These are phyloP conservation scores for Amanita subjunquillea DNA, from an alignment of 768 basidiomycete species.

Conservation along the genomic window DNA sequence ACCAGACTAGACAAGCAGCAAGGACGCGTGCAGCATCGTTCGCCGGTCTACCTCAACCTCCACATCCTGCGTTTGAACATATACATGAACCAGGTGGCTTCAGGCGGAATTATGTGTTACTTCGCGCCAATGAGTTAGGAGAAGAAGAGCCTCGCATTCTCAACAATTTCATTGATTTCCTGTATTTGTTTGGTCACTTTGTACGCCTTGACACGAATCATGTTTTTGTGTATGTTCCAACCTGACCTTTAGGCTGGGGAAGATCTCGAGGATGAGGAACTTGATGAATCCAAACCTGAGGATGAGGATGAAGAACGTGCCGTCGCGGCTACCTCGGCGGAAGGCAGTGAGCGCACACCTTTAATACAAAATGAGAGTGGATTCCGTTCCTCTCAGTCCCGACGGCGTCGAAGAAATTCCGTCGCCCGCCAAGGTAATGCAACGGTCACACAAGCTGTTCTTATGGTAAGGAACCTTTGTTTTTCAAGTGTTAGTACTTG, in stretches of 20 bases:
- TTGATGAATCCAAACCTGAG: conserved; percentile 68
- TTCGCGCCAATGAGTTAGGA: conserved; percentile 62
- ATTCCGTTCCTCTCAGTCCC: conserved; percentile 20
- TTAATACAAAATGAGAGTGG: conserved; percentile 30
- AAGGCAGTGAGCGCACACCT: conserved; percentile 41
- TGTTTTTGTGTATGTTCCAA: neutral
- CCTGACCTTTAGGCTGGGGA: conserved; percentile 63
- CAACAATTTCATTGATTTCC: conserved; percentile 89
- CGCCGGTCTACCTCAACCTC: conserved; percentile 41
- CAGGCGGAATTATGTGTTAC: conserved; percentile 75
- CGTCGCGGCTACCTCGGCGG: neutral
- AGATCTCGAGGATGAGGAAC: conserved; percentile 80
- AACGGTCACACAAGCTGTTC: conserved; percentile 79
- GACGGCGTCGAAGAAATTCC: conserved; percentile 40
- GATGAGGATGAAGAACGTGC: conserved; percentile 27
- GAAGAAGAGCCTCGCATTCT: conserved; percentile 53
- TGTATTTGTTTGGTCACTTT: conserved; percentile 93
- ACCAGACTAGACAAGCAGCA: conserved; percentile 48
- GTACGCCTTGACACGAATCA: conserved; percentile 36
- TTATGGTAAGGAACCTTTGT: conserved; percentile 65
- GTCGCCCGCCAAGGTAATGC: conserved; percentile 73
- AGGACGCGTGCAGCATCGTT: conserved; percentile 67
- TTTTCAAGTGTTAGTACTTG: neutral
- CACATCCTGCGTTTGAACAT: conserved; percentile 78
- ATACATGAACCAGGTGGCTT: conserved; percentile 96